Base-by-base conservation (phyloP, 1,139 yeast genomes). In the Eremothecium coryli region DNA sequence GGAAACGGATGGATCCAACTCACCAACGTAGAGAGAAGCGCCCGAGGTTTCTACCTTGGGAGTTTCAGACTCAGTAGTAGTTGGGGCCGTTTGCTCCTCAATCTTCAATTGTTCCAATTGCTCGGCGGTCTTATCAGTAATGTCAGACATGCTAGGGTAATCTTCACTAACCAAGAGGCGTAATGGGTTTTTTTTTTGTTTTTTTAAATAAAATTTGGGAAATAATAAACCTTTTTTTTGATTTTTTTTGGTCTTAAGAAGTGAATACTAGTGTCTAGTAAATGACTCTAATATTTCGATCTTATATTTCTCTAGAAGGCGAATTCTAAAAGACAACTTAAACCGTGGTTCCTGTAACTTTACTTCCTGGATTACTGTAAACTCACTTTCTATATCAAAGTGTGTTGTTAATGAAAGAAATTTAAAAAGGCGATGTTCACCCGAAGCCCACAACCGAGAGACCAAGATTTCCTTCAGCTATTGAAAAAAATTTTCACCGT, bases 1-100 rank as follows among this genome's bases (percentile, higher is more conserved):
- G 54, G 88, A 82, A 52, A 90, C 94, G 38, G 82, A 65, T 50
- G 90, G 84, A 65, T 85, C 93, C 58, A 90, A 79, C 70, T 90
- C 98, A 59, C 98, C 98, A 59, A 90, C 97, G 66, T 93, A 93
- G 56, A 93, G 76, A 37, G 97, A 84, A 50, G 94, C 93, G 45
- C 84, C 72, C 24, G 54, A 43, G 41, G 62, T 62, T 61, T 70
- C 67, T 48, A 65, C 58, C 38, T 67, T 57, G 34, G 62, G 31
- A 40, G 62, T 58, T 35, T 49, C 55, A 32, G 60, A 40, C 18
- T 54, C 54, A 33, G 52, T 43, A 15, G 58, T 41, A 33, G 55
- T 41, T 29, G 51, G 40, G 32, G 53, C 49, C 37, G 52, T 35
- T 34, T 49, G 50, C 29, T 59, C 64, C 41, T 55, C 50, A 44